phyloP scores from a whole-genome alignment of 108 stramenopile genomes.

The Conticribra weissflogii region DNA sequence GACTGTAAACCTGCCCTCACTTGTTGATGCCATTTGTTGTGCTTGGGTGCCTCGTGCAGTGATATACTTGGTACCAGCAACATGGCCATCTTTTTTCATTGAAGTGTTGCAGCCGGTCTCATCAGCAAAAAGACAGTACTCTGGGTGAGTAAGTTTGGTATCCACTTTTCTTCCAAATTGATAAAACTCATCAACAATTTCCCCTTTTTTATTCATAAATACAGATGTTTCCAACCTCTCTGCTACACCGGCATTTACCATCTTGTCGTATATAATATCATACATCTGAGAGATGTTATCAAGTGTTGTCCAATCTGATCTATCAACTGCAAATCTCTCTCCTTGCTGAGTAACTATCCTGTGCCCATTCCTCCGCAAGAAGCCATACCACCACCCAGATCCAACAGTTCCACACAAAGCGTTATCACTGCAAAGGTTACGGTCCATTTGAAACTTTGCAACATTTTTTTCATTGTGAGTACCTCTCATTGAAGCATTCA shows the following conservation, averaged over 20 bases:
- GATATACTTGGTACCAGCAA: not conserved
- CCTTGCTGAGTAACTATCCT: not conserved
- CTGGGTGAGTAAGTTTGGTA: not conserved
- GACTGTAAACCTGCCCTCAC: not conserved
- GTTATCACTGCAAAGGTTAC: no score
- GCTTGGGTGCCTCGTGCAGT: not conserved
- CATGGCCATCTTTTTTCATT: conserved; percentile 4
- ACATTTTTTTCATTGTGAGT: no score
- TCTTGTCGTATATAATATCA: not conserved
- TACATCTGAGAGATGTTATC: conserved; percentile 4
- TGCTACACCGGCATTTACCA: conserved; percentile 3
- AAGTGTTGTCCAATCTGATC: not conserved
- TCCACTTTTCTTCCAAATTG: not conserved
- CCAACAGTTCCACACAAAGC: no score
- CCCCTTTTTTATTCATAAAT: not conserved
- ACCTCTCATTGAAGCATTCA: no score
- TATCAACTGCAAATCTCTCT: not conserved
- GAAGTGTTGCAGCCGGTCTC: not conserved
- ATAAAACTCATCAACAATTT: not conserved
- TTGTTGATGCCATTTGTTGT: not conserved
- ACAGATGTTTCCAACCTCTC: not conserved
- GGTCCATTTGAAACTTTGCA: no score
- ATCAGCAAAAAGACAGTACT: not conserved
- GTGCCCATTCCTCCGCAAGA: not conserved
- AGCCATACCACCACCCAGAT: not conserved